These are phyloP conservation scores for Cnidoscolus chayamansa DNA, from an alignment of 441 rosid genomes.

Conservation along the genomic window DNA sequence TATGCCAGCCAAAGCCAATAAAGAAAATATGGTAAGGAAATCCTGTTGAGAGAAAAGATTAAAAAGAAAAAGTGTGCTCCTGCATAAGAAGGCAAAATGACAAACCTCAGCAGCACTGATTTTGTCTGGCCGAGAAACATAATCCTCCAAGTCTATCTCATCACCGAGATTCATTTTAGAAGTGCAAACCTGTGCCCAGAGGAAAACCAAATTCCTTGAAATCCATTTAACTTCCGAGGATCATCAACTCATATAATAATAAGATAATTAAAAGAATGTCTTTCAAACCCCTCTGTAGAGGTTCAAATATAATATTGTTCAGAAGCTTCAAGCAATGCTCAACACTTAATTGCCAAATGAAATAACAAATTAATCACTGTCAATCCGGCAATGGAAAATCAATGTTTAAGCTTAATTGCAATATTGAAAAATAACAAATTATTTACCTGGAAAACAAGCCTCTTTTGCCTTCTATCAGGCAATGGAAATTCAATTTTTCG, in stretches of 20 bases:
- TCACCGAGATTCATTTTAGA: constrained; percentile 94
- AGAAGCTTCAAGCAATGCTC: background rate
- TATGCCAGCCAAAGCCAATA: too few relatives aligned
- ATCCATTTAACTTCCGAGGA: background rate
- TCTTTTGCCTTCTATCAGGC: constrained; percentile 96
- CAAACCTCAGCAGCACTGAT: constrained; percentile 98
- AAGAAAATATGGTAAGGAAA: too few relatives aligned
- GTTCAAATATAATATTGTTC: background rate
- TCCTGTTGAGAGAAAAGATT: background rate
- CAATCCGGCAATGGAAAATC: too few relatives aligned
- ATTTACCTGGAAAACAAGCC: constrained; percentile 91
- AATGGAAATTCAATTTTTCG: constrained; percentile 93
- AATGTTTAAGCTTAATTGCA: background rate
- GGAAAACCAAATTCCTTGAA: background rate
- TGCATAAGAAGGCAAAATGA: background rate
- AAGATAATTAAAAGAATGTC: background rate
- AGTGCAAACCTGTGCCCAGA: constrained; percentile 73
- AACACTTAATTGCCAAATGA: constrained; percentile 10
- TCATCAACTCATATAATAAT: background rate
- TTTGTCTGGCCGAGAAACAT: constrained; percentile 96
- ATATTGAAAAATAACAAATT: background rate
- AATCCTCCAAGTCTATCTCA: constrained; percentile 98
- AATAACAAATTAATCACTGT: background rate
- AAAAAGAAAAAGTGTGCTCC: too few relatives aligned
- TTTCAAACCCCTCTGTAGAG: background rate